Evolutionary conservation across 768 basidiomycete species (phyloP), one percentile per base, ranked within the genome.

Genomic region (Hygrophorus pudorinus): DNA sequence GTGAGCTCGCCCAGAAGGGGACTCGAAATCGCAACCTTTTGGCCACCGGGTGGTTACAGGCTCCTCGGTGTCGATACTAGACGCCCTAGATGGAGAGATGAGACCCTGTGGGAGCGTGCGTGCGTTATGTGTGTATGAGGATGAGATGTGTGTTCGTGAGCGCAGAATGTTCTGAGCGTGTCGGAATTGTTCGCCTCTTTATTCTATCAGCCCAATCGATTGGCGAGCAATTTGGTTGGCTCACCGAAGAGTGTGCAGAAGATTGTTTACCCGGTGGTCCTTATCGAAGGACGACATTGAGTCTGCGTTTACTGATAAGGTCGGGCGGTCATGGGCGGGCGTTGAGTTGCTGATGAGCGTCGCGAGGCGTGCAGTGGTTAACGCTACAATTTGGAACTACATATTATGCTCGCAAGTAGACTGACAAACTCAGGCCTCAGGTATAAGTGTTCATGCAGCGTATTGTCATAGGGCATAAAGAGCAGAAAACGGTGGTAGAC

Each of bases 151-250:
- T 5, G 55, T 44, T 11, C 59, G 58, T 27, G 67, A 65, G n/a
- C 61, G 54, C 34, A 48, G 67, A 5, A 73, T 49, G 55, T 86
- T 86, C 46, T 76, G 79, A 29, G 63, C 52, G 48, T 73, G 84
- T 42, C 82, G 70, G 46, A 79, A 84, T 34, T 85, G 78, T 56
- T 87, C 84, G 8, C 81, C 83, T 55, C 83, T 85, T 47, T 3
- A 24, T 10, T 28, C 12, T 33, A 16, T 16, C 37, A 39, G 37
- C n/a, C 17, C n/a, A n/a, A n/a, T n/a, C n/a, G n/a, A n/a, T 38
- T 29, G 20, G 13, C 8, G 18, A n/a, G 17, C 31, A n/a, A 32
- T 21, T n/a, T 7, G n/a, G 24, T 5, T 34, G 27, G 38, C 62
- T 32, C 50, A 75, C 76, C 78, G 71, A 24, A 79, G 60, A 3